Evolutionary conservation across 768 basidiomycete species (phyloP), one percentile per base, ranked within the genome.

Genomic region (Auricularia heimuer): DNA sequence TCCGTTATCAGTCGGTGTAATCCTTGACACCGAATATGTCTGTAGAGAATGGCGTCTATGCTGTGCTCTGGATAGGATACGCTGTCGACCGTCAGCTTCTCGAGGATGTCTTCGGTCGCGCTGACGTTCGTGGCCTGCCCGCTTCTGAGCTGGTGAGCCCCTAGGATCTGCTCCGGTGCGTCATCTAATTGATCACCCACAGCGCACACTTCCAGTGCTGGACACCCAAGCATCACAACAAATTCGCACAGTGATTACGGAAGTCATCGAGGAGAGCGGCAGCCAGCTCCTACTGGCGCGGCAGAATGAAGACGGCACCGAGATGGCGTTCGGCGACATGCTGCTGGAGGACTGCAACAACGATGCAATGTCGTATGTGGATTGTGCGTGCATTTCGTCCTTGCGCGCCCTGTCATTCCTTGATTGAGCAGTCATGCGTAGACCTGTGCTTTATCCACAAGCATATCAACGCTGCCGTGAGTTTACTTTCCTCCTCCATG

Each of bases 251-350:
- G 86, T 99, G 69, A 76, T 99, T n/a, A 81, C 83, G 0, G 78
- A 87, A 8, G 39, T 42, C 12, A 68, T 84, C 91, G 29, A 78
- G 80, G 62, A 70, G 12, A 42, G 12, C 12, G 39, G 39, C 80
- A 6, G 70, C 74, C 64, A 89, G 72, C 78, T 94, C 69, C 76
- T 85, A 42, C 81, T 98, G 34, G 91, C 92, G 0, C 84, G 97
- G 8, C 97, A 98, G 73, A 92, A 97, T 72, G 79, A 94, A 73
- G 97, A 99, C 71, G 96, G 85, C 12, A 78, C 85, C 62, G 96
- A 99, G 77, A 84, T 98, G 56, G 97, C 98, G 74, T 98, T 96
- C 71, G 90, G 90, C 68, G 97, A 99, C 76, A 90, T 97, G 90
- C 81, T 99, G 12, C 86, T 97, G 33, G 97, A 99, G 78, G 97